Conservation (phyloP, 2,329 filamentous ascomycete genomes). For the Simplicillium aogashimaense region DNA sequence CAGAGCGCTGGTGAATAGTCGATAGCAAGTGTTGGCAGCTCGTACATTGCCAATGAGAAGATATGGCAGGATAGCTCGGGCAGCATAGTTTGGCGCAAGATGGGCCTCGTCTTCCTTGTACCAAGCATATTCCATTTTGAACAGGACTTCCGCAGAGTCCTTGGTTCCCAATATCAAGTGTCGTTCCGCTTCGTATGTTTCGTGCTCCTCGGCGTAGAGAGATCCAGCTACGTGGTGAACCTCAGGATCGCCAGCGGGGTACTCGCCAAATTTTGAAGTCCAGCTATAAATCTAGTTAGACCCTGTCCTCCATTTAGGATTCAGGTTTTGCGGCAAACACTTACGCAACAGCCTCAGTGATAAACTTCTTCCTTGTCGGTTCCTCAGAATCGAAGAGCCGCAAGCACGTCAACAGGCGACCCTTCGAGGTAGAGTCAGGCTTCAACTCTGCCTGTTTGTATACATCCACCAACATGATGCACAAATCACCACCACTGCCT, state of each 20-base stretch:
- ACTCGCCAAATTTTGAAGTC: conserved; percentile 78
- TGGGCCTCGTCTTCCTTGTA: conserved; percentile 84
- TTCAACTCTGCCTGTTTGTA: conserved; percentile 79
- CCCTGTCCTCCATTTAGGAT: background rate
- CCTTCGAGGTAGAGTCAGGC: conserved; percentile 65
- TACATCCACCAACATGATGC: conserved; percentile 78
- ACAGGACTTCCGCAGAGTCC: conserved; percentile 73
- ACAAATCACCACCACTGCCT: conserved; percentile 83
- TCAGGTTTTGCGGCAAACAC: conserved; percentile 15
- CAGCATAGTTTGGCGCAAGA: conserved; percentile 76
- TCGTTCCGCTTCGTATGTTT: conserved; percentile 85
- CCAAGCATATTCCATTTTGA: conserved; percentile 84
- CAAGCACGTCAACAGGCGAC: conserved; percentile 66
- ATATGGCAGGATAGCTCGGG: conserved; percentile 82
- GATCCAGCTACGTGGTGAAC: conserved; percentile 85
- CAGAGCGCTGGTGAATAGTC: conserved; percentile 42
- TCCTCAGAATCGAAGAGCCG: conserved; percentile 73
- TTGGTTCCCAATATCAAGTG: conserved; percentile 84
- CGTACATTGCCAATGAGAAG: conserved; percentile 83
- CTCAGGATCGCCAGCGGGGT: conserved; percentile 86
- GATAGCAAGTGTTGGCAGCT: conserved; percentile 74
- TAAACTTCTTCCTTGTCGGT: conserved; percentile 86
- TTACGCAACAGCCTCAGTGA: conserved; percentile 71
- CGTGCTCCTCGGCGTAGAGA: conserved; percentile 85
- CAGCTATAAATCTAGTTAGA: conserved; percentile 36